Percentiles rank a stretch among this genome's conserved stretches.
Evolutionary conservation across 345 rosid species (phyloP).

Genomic region (Sisymbrium altissimum): DNA sequence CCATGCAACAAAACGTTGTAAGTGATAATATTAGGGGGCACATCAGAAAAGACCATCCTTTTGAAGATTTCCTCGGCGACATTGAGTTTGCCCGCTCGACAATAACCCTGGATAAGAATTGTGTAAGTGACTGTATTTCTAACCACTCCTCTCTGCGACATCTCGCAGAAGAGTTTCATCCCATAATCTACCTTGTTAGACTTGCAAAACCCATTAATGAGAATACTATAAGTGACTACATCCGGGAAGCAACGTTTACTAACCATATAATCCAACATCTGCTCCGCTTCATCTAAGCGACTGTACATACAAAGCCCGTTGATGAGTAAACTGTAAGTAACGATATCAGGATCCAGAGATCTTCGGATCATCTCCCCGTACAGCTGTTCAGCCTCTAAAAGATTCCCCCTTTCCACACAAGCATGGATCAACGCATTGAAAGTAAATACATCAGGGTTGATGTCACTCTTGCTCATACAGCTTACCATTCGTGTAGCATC

Average conservation of each 20-base stretch:
- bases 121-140: not conserved
- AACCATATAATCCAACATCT: conserved; percentile 28
- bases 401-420: conserved; percentile 17
- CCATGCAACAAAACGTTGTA: not conserved
- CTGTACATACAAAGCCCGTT: conserved; percentile 26
- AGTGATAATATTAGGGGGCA: not conserved
- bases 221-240: conserved; percentile 33
- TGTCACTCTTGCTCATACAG: conserved; percentile 13
- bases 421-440: conserved; percentile 26
- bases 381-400: conserved; percentile 17
- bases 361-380: conserved; percentile 27
- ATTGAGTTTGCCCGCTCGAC: not conserved
- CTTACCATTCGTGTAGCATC: conserved; percentile 14
- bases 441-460: conserved; percentile 31
- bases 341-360: conserved; percentile 24
- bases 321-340: conserved; percentile 29
- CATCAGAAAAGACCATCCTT: not conserved
- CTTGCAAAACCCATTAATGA: conserved; percentile 41
- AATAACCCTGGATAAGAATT: not conserved
- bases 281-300: conserved; percentile 31
- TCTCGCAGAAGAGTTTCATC: conserved; percentile 32
- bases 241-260: conserved; percentile 29
- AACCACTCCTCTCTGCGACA: not conserved
- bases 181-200: conserved; percentile 36
- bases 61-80: not conserved